Evolutionary conservation across 192 early-diverging fungal species (phyloP).

Genomic region (Dissophora globulifera): DNA sequence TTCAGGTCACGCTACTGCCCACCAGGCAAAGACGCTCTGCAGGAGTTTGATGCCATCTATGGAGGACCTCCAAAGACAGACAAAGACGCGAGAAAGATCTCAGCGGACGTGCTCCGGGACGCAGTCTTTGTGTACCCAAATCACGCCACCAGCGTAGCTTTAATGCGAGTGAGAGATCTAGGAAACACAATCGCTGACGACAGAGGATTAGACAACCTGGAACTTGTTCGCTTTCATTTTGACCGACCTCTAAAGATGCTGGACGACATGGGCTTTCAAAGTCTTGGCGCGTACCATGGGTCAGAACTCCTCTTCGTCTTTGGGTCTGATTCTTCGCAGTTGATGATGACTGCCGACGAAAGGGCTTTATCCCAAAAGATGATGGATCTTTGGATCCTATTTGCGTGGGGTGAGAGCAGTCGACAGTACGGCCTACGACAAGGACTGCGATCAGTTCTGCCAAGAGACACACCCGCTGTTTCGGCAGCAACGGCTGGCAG

Average conservation of each 20-base stretch:
- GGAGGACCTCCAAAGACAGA: conserved; percentile 10
- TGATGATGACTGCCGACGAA: conserved; percentile 5
- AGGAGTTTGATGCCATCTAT: conserved; percentile 16
- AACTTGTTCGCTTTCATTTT: conserved; percentile 38
- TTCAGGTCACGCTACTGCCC: conserved; percentile 9
- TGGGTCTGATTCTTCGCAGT: conserved; percentile 18
- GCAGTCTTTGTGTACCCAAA: conserved; percentile 21
- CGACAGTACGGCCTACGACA: conserved; percentile 16
- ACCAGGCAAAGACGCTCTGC: not conserved
- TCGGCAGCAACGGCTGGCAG: no score
- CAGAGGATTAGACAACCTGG: not conserved
- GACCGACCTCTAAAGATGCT: conserved; percentile 25
- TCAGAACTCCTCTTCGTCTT: conserved; percentile 29
- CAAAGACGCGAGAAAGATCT: conserved; percentile 14
- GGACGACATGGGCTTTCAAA: conserved; percentile 5
- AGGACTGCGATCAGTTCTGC: not conserved
- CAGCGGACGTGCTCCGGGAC: conserved; percentile 16
- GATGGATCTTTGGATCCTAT: conserved; percentile 38
- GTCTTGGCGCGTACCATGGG: conserved; percentile 21
- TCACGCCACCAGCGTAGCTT: conserved; percentile 19
- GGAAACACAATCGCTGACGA: not conserved
- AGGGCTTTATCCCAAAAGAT: conserved; percentile 17
- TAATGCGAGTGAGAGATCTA: not conserved
- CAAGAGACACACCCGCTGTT: conserved; percentile 8
- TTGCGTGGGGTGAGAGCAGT: conserved; percentile 37